Evolutionary conservation across 345 rosid genomes (phyloP), one percentile per base, ranked within the genome.

Genomic region (Cardamine chenopodiifolia): DNA sequence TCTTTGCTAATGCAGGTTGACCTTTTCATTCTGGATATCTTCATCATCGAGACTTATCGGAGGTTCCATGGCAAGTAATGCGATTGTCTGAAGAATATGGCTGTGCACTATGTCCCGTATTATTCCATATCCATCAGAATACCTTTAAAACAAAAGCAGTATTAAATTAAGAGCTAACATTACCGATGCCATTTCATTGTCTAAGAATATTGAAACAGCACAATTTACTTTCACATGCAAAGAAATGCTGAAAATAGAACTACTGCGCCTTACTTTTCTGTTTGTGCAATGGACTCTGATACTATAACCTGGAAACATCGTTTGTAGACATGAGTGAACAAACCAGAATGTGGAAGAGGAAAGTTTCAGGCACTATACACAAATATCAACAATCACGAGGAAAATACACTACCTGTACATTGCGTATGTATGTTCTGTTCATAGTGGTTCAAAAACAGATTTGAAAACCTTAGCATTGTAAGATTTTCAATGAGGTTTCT

Each of bases 61-160:
- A 59, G 95, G 90, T 78, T 87, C 97, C 95, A 89, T 91, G 52
- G 97, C 84, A 79, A 91, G 89, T 74, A 91, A 82, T 53, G 91
- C 90, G 47, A 87, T 75, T 47, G 88, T 89, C 84, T 89, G 95
- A 66, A 91, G 85, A 63, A 89, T 72, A 81, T 91, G 97, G 74
- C 91, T 87, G 25, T 86, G 91, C 60, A 89, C 87, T 49, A 91
- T 79, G 77, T 87, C 92, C 19, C 82, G 88, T 63, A 89, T 83
- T 69, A 91, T 85, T 62, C 95, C 93, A 83, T 91, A 89, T 70
- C 92, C 95, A 66, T 89, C 89, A 87, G 82, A 86, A 78, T 86
- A 87, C 81, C 94, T 90, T 80, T 28, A 4, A 63, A 67, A 68
- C n/a, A 39, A 15, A 28, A 2, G 17, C 49, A 66, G 49, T 40